These are phyloP conservation scores for Apiotrichum akiyoshidainum DNA, from an alignment of 1,284 basidiomycete genomes.

Conservation along the genomic window DNA sequence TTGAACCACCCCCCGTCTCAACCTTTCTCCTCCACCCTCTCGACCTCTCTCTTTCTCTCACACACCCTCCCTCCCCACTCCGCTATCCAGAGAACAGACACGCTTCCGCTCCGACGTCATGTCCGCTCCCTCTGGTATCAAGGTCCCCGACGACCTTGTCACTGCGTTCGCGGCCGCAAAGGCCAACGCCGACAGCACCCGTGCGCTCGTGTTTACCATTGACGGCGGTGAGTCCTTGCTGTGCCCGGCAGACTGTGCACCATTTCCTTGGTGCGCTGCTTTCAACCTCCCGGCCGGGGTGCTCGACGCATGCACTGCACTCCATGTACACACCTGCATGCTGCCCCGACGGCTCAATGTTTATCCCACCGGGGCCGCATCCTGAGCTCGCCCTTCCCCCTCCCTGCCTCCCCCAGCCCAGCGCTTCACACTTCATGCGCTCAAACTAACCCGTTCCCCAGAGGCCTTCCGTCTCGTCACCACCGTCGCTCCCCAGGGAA, in stretches of 20 bases:
- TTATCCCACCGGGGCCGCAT: too few relatives aligned
- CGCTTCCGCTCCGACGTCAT: slow-evolving; percentile 23
- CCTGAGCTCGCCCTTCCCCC: too few relatives aligned
- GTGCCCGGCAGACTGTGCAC: neutral
- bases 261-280: too few relatives aligned
- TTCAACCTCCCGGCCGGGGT: too few relatives aligned
- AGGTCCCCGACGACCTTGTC: slow-evolving; percentile 40
- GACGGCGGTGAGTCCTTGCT: slow-evolving; percentile 39
- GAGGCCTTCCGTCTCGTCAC: slow-evolving; percentile 40
- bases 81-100: neutral
- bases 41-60: neutral
- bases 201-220: slow-evolving; percentile 49
- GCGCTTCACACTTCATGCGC: neutral
- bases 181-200: slow-evolving; percentile 27
- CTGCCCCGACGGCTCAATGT: too few relatives aligned
- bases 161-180: slow-evolving; percentile 39
- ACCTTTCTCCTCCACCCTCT: too few relatives aligned
- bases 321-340: too few relatives aligned
- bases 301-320: too few relatives aligned
- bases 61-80: neutral
- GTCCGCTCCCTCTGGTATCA: slow-evolving; percentile 51
- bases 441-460: slow-evolving; percentile 13
- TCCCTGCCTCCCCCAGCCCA: too few relatives aligned
- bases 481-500: slow-evolving; percentile 33
- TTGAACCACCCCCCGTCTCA: too few relatives aligned